Evolutionary conservation across 768 basidiomycete species (phyloP).

Genomic region (Mycena kentingensis): DNA sequence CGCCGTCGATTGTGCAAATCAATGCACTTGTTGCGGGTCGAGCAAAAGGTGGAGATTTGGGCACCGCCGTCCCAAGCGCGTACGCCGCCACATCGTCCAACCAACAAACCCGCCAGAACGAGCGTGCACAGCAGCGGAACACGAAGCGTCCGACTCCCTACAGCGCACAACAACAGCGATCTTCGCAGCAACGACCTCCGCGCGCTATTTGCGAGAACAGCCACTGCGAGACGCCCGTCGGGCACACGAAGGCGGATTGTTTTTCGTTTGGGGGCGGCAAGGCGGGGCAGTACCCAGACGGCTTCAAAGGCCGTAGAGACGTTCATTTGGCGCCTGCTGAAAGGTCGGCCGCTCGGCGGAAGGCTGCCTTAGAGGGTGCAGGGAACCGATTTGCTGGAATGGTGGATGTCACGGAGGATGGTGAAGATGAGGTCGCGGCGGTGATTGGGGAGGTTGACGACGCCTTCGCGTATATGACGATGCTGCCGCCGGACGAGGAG

Average conservation of each 20-base stretch:
- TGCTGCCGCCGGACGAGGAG: no score
- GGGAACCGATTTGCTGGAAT: slow-evolving; percentile 1
- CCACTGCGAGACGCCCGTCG: slow-evolving; percentile 20
- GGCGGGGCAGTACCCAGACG: slow-evolving; percentile 24
- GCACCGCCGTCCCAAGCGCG: neutral
- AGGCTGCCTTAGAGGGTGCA: neutral
- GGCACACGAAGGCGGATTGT: slow-evolving; percentile 25
- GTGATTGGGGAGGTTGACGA: neutral
- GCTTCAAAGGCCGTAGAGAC: neutral
- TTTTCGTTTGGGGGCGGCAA: slow-evolving; percentile 33
- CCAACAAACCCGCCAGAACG: neutral
- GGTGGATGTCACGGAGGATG: neutral
- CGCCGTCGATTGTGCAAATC: neutral
- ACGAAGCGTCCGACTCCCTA: neutral
- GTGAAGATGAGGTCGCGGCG: neutral
- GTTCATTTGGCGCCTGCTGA: slow-evolving; percentile 6
- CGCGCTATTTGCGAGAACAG: slow-evolving; percentile 6
- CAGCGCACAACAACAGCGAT: neutral
- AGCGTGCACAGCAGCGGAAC: neutral
- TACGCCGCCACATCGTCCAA: neutral
- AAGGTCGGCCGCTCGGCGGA: neutral
- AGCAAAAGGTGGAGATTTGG: neutral
- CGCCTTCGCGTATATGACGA: neutral
- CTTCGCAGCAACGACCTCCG: no score
- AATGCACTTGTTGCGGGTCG: neutral